A percentile compares a stretch with the other conserved stretches of the same genome.
phyloP scores from a whole-genome alignment of 73 alveolate genomes.

The Paramecium biaurelia region DNA sequence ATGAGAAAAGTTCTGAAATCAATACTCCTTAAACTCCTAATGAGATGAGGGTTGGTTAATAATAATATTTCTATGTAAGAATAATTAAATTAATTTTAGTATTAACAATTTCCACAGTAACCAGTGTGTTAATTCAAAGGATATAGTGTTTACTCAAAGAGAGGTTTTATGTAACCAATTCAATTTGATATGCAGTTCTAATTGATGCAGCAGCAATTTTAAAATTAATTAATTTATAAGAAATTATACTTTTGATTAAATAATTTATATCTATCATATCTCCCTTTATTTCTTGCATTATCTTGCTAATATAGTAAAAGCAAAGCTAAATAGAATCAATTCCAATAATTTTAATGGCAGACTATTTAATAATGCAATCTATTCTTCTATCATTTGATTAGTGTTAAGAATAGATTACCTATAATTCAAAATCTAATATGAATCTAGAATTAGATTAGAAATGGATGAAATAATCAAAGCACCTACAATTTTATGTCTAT shows the following conservation, averaged over 20 bases:
- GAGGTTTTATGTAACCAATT: neutral
- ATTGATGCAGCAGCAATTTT: neutral
- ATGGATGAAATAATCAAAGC: neutral
- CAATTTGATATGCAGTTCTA: neutral
- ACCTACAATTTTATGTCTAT: neutral
- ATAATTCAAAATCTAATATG: neutral
- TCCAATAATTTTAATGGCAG: neutral
- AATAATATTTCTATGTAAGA: neutral
- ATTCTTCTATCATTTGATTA: neutral
- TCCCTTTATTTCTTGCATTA: neutral
- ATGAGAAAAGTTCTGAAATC: slow-evolving; percentile 38
- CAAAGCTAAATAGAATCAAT: neutral
- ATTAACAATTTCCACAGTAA: neutral
- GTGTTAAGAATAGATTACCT: neutral
- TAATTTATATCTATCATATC: neutral
- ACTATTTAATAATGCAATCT: neutral
- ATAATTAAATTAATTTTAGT: neutral
- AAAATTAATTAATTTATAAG: neutral
- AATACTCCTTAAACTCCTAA: neutral
- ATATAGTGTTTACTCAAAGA: neutral
- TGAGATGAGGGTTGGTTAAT: neutral
- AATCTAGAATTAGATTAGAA: neutral
- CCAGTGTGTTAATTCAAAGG: neutral
- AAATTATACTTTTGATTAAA: slow-evolving; percentile 4
- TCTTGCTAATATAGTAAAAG: neutral